These are phyloP conservation scores for Diaporthe aspalathi DNA, from an alignment of 2,329 filamentous ascomycete species.

Conservation along the genomic window DNA sequence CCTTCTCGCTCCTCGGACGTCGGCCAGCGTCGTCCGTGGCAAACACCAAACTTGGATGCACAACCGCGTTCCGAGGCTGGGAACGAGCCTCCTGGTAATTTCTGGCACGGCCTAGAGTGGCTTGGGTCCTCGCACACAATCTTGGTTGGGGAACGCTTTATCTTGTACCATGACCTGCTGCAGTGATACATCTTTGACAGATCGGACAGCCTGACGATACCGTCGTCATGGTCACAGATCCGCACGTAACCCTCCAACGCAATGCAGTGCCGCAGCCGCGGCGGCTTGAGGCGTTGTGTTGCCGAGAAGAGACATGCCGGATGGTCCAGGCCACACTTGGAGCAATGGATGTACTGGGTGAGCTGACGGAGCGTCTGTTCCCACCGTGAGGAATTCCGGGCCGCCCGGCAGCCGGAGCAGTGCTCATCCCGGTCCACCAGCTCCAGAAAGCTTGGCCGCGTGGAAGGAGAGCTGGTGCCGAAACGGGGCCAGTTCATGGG, in stretches of 20 bases:
- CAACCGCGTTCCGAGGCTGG: background rate
- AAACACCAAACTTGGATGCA: background rate
- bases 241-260: slow-evolving; percentile 3
- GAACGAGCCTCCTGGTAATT: background rate
- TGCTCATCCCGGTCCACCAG: background rate
- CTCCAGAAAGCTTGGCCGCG: background rate
- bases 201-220: background rate
- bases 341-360: slow-evolving; percentile 23
- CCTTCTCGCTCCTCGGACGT: background rate
- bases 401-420: background rate
- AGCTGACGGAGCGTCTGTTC: background rate
- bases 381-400: background rate
- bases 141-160: fast-evolving
- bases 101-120: background rate
- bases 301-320: slow-evolving; percentile 27
- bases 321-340: background rate
- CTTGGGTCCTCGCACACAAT: background rate
- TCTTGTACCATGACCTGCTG: too few species aligned
- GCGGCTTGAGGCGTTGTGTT: background rate
- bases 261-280: slow-evolving; percentile 12
- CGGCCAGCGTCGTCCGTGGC: background rate
- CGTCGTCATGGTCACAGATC: background rate
- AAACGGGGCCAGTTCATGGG: slow-evolving; percentile 13
- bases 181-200: background rate
- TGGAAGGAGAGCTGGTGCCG: background rate